Base-by-base conservation (phyloP, 139 green algal genomes). In the Chlorella sp. region DNA sequence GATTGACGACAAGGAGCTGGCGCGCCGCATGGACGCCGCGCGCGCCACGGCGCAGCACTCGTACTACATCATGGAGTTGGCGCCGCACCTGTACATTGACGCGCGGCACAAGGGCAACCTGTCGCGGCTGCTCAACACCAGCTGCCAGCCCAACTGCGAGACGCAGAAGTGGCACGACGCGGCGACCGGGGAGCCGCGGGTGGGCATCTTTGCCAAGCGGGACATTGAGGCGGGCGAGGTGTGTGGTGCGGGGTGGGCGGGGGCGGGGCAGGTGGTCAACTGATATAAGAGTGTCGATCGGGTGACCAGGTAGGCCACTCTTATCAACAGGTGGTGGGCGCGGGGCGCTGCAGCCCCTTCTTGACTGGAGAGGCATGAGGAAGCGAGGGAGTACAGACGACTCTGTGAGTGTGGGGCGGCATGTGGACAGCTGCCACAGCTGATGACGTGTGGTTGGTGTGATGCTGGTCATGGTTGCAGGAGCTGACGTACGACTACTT, bases 401-500 rank as follows among this genome's bases (percentile, higher is more conserved):
- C n/a, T n/a, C n/a, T n/a, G n/a, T n/a, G n/a, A n/a, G n/a, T n/a
- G n/a, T n/a, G n/a, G n/a, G n/a, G n/a, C n/a, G n/a, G n/a, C n/a
- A n/a, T n/a, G n/a, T n/a, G n/a, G n/a, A n/a, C n/a, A n/a, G n/a
- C n/a, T n/a, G n/a, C n/a, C n/a, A n/a, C n/a, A n/a, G n/a, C n/a
- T n/a, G n/a, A n/a, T n/a, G n/a, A n/a, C n/a, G n/a, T n/a, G n/a
- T n/a, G n/a, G n/a, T n/a, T n/a, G n/a, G n/a, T n/a, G n/a, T n/a
- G n/a, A n/a, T n/a, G n/a, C n/a, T n/a, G n/a, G n/a, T n/a, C n/a
- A 17, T 55, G 42, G 4, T 30, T 64, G 55, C 55, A 64, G 74
- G 92, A 97, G 89, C 85, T 97, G 22, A 89, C 80, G 0, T 97
- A 96, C 66, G 88, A 97, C 81, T 97, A 96, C 82, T 92, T 92